Percentiles rank a stretch among this genome's conserved stretches.
Conservation (phyloP, 305 asterid genomes). For the Euphrasia arctica region DNA sequence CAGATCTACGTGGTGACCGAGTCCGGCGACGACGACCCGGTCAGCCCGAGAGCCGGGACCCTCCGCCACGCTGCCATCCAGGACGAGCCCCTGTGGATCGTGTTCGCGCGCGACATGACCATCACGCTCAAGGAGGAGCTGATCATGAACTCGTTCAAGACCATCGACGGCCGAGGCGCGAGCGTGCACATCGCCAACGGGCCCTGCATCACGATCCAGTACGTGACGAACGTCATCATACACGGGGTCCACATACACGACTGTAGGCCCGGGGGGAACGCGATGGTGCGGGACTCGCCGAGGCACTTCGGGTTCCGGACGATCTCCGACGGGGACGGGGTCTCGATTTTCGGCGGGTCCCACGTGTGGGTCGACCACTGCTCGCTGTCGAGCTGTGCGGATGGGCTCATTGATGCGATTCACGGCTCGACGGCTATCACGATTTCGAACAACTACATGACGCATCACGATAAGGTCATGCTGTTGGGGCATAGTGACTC, state of each 20-base stretch:
- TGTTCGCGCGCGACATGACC: background rate
- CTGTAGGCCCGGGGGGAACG: background rate
- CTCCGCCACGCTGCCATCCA: constrained; percentile 5
- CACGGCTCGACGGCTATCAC: constrained; percentile 6
- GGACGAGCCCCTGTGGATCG: constrained; percentile 10
- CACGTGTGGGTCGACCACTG: constrained; percentile 11
- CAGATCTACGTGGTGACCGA: background rate
- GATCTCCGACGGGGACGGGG: background rate
- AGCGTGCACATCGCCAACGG: background rate
- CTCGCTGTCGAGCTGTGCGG: background rate
- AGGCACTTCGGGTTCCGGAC: background rate
- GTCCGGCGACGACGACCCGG: background rate
- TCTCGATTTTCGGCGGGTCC: background rate
- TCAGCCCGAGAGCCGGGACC: background rate
- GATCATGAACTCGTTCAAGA: constrained; percentile 8
- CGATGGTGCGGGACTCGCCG: constrained; percentile 1
- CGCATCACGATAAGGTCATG: background rate
- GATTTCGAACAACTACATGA: constrained; percentile 4
- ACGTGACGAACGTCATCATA: background rate
- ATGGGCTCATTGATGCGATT: background rate
- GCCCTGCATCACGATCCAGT: background rate
- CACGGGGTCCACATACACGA: constrained; percentile 6
- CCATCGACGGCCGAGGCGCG: background rate
- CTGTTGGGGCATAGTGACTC: constrained; percentile 5
- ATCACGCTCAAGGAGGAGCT: background rate